These are phyloP conservation scores for Cyclocybe cylindracea DNA, from an alignment of 768 basidiomycete species.

Conservation along the genomic window DNA sequence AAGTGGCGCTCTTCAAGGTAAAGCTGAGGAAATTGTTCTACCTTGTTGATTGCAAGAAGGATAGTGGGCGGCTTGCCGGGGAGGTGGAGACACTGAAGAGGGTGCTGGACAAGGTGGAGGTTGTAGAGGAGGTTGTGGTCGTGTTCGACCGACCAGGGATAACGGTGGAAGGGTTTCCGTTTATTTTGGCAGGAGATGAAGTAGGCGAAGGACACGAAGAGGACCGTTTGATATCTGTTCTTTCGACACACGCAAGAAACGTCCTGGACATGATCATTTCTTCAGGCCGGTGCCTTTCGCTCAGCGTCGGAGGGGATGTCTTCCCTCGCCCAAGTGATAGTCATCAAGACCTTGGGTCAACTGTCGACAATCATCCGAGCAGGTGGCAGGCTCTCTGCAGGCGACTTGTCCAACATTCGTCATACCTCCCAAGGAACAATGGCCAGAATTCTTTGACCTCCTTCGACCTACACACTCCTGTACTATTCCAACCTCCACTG, in stretches of 20 bases:
- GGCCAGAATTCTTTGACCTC: constrained; percentile 3
- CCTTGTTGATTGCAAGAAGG: constrained; percentile 7
- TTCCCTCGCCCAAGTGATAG: too few relatives aligned
- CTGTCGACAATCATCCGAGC: too few relatives aligned
- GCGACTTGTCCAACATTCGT: not conserved
- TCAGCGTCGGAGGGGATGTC: too few relatives aligned
- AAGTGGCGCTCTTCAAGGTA: constrained; percentile 19
- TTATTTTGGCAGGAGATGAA: not conserved
- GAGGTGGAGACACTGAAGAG: not conserved
- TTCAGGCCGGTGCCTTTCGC: too few relatives aligned
- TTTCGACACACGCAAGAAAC: too few relatives aligned
- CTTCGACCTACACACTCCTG: constrained; percentile 23
- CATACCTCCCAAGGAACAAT: not conserved
- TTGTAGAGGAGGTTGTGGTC: constrained; percentile 2
- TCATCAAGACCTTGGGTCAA: too few relatives aligned
- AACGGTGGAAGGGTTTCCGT: too few relatives aligned
- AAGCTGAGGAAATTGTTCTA: constrained; percentile 10
- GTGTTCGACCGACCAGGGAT: not conserved
- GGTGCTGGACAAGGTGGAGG: not conserved
- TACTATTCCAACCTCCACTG: constrained; percentile 21
- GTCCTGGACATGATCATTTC: too few relatives aligned
- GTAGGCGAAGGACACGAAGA: not conserved
- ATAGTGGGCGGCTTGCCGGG: not conserved
- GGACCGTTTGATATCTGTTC: too few relatives aligned
- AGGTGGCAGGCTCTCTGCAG: too few relatives aligned